Evolutionary conservation across 106 monocot genomes (phyloP), one percentile per base, ranked within the genome.

Genomic region (Vanilla planifolia): DNA sequence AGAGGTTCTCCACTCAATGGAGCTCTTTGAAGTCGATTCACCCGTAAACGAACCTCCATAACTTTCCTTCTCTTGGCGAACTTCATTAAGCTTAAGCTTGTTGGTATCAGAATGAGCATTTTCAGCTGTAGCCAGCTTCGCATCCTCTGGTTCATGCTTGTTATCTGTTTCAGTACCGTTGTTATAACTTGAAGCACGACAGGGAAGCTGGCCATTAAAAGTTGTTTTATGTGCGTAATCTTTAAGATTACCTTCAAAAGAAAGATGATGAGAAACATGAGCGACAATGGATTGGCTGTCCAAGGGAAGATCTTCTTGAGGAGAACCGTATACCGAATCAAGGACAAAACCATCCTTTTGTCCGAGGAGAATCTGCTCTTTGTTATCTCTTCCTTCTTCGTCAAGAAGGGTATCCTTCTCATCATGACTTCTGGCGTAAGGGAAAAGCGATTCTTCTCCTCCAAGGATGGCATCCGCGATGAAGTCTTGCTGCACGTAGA

Each of bases 11-110:
- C 86, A 96, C 41, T 96, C 91, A 10, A 68, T 59, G 0, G 96
- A 96, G 75, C 90, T 96, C 75, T 96, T 96, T 3, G 96, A 96
- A 7, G 57, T 57, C 5, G 96, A 96, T 30, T 91, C 83, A 2
- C 61, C 68, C 0, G 79, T 84, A 42, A 85, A 71, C 6, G 73
- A 82, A 19, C 76, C 74, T 1, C 61, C 70, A 3, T 36, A 62
- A 41, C 34, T 69, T 5, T 67, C 67, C 15, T 65, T 63, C 5
- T 68, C 67, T 63, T 65, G 68, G 14, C 61, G 59, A 30, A 40
- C 73, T 24, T 69, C 61, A 19, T 32, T 48, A 1, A 60, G n/a
- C n/a, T 13, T 2, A 23, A 61, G 50, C 21, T 62, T 80, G 28
- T 51, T 60, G 51, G 8, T 35, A 1, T 51, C 40, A 21, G 33